Evolutionary conservation across 2,329 filamentous ascomycete genomes (phyloP).

Genomic region (Neofusicoccum umdonicola): DNA sequence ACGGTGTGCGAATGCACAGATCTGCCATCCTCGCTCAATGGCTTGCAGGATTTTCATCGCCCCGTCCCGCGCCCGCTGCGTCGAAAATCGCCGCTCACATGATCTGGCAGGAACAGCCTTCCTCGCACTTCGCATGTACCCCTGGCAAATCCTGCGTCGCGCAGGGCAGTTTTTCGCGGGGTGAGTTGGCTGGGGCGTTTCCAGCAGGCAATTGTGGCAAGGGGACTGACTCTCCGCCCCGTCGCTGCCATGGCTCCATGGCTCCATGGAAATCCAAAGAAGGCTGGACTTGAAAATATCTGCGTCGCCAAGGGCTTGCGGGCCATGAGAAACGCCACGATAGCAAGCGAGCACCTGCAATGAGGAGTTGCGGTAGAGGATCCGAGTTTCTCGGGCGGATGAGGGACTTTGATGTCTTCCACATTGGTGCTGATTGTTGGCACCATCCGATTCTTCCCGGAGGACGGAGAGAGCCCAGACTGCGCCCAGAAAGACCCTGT

Average conservation of each 20-base stretch:
- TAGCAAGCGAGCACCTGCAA: background rate
- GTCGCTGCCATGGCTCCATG: background rate
- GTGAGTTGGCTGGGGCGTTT: background rate
- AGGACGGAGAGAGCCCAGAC: background rate
- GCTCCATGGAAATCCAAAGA: background rate
- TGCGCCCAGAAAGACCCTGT: background rate
- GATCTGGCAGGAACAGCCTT: too few species aligned
- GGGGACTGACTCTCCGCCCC: background rate
- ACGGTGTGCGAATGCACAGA: background rate
- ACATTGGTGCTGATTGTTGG: too few species aligned
- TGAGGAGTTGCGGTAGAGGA: background rate
- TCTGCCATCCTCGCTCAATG: background rate
- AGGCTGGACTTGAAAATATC: background rate
- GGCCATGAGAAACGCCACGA: background rate
- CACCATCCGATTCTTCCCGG: background rate
- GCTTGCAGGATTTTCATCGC: constrained; percentile 1
- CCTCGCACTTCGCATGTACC: background rate
- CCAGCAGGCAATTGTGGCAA: background rate
- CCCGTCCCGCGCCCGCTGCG: background rate
- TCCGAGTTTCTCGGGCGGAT: background rate
- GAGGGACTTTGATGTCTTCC: background rate
- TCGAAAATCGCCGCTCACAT: background rate
- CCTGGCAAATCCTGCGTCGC: background rate
- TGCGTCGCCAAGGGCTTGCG: background rate
- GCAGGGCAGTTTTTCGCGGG: background rate